Evolutionary conservation across 495 filamentous ascomycete species (phyloP).

Genomic region (Chaetomidium leptoderma): DNA sequence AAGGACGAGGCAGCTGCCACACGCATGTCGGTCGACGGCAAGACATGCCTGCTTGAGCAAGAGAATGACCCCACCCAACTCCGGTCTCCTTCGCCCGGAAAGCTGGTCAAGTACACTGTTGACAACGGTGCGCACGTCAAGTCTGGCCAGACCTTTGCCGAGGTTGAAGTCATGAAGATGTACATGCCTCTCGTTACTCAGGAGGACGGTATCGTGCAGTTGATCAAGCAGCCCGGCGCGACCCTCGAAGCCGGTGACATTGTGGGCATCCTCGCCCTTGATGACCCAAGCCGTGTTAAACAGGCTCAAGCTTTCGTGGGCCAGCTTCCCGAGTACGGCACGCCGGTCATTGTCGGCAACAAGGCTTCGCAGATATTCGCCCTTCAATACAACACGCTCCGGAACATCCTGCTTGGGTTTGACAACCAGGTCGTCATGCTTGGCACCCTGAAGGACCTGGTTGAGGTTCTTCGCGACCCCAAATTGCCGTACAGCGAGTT

Average conservation of each 20-base stretch:
- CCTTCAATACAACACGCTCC: conserved; percentile 69
- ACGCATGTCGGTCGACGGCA: conserved; percentile 92
- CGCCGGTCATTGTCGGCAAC: conserved; percentile 78
- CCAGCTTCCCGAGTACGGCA: conserved; percentile 81
- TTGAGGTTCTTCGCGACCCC: conserved; percentile 81
- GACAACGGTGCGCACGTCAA: conserved; percentile 94
- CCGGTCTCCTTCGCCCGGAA: conserved; percentile 89
- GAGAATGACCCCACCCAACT: conserved; percentile 99
- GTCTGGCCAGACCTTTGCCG: conserved; percentile 89
- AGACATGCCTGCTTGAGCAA: conserved; percentile 95
- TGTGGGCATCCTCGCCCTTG: conserved; percentile 92
- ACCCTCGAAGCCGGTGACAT: conserved; percentile 98
- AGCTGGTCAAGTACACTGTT: conserved; percentile 96
- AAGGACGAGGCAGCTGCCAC: conserved; percentile 96
- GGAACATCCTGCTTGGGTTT: conserved; percentile 87
- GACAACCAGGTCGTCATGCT: conserved; percentile 98
- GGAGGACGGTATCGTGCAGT: conserved; percentile 93
- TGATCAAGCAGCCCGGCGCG: conserved; percentile 98
- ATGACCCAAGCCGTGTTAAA: conserved; percentile 95
- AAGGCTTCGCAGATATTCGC: conserved; percentile 89
- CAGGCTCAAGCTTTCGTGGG: conserved; percentile 94
- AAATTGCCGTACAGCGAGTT: conserved; percentile 96
- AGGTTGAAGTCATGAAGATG: conserved; percentile 99
- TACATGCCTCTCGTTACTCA: conserved; percentile 98
- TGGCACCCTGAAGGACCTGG: conserved; percentile 78